A percentile compares a stretch with the other conserved stretches of the same genome.
Conservation (phyloP, 2,329 filamentous ascomycete species). For the Trichoderma lentiforme region DNA sequence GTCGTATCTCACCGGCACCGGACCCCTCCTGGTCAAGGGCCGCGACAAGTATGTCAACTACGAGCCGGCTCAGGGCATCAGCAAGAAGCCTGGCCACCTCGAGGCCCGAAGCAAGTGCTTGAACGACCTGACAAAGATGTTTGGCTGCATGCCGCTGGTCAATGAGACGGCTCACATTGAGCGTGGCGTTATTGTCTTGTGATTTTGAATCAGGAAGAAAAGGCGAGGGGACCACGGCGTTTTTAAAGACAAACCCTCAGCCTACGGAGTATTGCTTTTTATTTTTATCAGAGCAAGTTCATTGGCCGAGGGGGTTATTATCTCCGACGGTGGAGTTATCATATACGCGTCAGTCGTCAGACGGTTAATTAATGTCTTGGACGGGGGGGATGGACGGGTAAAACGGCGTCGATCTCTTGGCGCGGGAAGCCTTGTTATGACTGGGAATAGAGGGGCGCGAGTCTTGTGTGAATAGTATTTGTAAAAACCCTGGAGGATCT, state of each 20-base stretch:
- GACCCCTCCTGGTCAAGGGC: slow-evolving; percentile 35
- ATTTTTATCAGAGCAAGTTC: not conserved
- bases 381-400: not conserved
- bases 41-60: slow-evolving; percentile 33
- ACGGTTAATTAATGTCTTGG: slow-evolving; percentile 3
- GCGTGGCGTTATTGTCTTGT: slow-evolving; percentile 31
- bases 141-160: slow-evolving; percentile 36
- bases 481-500: not conserved
- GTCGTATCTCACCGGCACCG: slow-evolving; percentile 33
- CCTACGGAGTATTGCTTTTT: not conserved
- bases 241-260: not conserved
- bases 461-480: not conserved
- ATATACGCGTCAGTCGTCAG: not conserved
- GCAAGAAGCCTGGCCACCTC: slow-evolving; percentile 32
- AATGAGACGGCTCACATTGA: slow-evolving; percentile 34
- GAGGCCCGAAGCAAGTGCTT: slow-evolving; percentile 35
- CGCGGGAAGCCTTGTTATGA: not conserved
- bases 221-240: not conserved
- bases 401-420: slow-evolving; percentile 11
- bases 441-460: slow-evolving; percentile 2
- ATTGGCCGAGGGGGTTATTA: not conserved
- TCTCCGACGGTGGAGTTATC: not conserved
- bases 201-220: not conserved
- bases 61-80: slow-evolving; percentile 33
- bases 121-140: slow-evolving; percentile 33